These are phyloP conservation scores for Sanghuangporus weigelae DNA, from an alignment of 1,284 basidiomycete species.

Conservation along the genomic window DNA sequence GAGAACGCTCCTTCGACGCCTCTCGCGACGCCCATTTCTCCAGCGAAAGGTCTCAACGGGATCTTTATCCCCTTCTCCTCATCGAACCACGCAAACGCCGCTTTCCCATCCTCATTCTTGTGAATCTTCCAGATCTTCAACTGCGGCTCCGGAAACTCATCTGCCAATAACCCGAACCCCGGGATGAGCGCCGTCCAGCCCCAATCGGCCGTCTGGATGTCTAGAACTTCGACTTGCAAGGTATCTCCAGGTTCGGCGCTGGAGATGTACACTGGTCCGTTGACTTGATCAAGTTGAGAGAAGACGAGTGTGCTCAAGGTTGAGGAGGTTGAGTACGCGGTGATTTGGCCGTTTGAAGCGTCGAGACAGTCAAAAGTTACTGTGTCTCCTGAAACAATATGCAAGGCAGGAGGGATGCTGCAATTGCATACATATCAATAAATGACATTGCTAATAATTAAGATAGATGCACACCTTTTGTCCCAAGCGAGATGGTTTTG, in stretches of 20 bases:
- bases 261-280: constrained; percentile 49
- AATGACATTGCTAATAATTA: neutral
- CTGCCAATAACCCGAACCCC: constrained; percentile 52
- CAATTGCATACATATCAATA: neutral
- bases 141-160: constrained; percentile 45
- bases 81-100: constrained; percentile 44
- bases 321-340: constrained; percentile 33
- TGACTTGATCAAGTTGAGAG: constrained; percentile 49
- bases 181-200: constrained; percentile 57
- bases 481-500: constrained; percentile 53
- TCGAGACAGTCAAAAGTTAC: constrained; percentile 57
- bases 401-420: constrained; percentile 47
- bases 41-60: constrained; percentile 50
- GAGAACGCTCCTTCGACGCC: constrained; percentile 46
- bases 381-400: constrained; percentile 46
- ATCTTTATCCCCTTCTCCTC: constrained; percentile 40
- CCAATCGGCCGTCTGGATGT: constrained; percentile 48
- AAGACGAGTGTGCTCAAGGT: constrained; percentile 38
- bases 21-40: constrained; percentile 65
- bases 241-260: constrained; percentile 50
- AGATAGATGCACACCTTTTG: constrained; percentile 42
- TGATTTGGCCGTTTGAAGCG: constrained; percentile 57
- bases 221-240: constrained; percentile 50
- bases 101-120: constrained; percentile 21
- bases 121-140: constrained; percentile 51